Conservation (phyloP, 2,329 filamentous ascomycete species). For the Akanthomyces muscarius region DNA sequence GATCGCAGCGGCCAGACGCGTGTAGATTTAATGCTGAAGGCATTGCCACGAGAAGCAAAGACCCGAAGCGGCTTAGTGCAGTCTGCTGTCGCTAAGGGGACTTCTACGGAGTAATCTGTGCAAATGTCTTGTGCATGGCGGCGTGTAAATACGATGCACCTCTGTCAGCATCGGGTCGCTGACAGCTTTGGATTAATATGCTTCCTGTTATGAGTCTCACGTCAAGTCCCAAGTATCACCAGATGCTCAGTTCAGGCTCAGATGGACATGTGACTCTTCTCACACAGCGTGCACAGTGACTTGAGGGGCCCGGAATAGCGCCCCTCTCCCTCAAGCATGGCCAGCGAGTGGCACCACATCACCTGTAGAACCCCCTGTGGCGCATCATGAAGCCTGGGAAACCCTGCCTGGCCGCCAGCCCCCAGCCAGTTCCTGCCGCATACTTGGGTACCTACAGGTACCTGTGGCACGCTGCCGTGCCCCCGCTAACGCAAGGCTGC, state of each 20-base stretch:
- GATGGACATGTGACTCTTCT: background rate
- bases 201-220: background rate
- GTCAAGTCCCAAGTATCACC: background rate
- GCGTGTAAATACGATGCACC: background rate
- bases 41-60: background rate
- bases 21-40: slow-evolving; percentile 11
- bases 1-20: slow-evolving; percentile 8
- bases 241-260: background rate
- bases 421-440: background rate
- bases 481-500: slow-evolving; percentile 9
- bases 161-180: background rate
- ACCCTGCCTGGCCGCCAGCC: background rate
- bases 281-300: background rate
- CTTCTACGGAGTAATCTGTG: too few relatives aligned
- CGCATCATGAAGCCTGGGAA: background rate
- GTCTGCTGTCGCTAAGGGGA: background rate
- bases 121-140: background rate
- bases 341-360: background rate
- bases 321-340: background rate
- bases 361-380: background rate
- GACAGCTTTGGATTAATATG: background rate
- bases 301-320: background rate
- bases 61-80: slow-evolving; percentile 11
- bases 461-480: slow-evolving; percentile 2
- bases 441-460: background rate